Conservation (phyloP, 306 rosid species). For the Biancaea sappan region DNA sequence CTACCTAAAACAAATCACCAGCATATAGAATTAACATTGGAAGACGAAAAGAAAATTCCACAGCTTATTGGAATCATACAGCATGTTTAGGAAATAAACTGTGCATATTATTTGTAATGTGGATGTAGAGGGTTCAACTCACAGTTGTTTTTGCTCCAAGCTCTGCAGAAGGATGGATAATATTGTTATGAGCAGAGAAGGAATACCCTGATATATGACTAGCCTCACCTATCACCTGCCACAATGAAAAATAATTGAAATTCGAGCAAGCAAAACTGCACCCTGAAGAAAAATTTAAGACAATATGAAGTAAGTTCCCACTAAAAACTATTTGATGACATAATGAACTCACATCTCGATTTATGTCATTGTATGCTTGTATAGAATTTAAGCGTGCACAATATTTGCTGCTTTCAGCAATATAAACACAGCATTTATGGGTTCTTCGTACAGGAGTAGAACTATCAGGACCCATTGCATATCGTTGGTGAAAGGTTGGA, state of each 20-base stretch:
- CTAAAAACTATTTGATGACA: conserved; percentile 22
- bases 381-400: conserved; percentile 86
- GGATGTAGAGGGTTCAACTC: conserved; percentile 41
- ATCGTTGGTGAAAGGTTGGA: conserved; percentile 69
- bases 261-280: conserved; percentile 22
- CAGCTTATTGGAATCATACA: conserved; percentile 16
- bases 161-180: conserved; percentile 81
- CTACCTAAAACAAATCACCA: conserved; percentile 70
- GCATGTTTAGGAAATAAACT: neutral
- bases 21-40: no score
- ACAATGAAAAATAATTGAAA: conserved; percentile 30
- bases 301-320: neutral
- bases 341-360: conserved; percentile 81
- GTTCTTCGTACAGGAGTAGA: conserved; percentile 52
- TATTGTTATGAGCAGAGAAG: conserved; percentile 86
- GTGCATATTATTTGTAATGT: neutral
- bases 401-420: conserved; percentile 75
- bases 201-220: conserved; percentile 88
- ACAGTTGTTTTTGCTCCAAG: conserved; percentile 93
- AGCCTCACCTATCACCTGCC: conserved; percentile 86
- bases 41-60: conserved; percentile 22
- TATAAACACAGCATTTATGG: conserved; percentile 95
- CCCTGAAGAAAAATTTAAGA: conserved; percentile 18
- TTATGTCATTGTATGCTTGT: conserved; percentile 88
- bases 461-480: conserved; percentile 51